phyloP scores from a whole-genome alignment of 1,284 basidiomycete genomes.

The Ceratobasidium papillatum region DNA sequence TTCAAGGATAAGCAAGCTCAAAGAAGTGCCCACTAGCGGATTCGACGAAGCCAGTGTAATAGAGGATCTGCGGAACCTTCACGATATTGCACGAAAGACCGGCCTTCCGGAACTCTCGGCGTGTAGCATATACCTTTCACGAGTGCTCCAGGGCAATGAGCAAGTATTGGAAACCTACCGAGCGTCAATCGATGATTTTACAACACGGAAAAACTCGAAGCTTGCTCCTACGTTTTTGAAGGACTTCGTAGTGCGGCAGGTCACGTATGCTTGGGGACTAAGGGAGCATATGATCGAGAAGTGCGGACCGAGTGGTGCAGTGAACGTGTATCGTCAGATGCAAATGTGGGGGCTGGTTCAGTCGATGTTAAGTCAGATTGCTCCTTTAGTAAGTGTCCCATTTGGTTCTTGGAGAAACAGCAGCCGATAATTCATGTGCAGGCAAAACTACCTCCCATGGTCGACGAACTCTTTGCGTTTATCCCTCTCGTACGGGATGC shows the following conservation, averaged over 20 bases:
- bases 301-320: slow-evolving; percentile 60
- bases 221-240: slow-evolving; percentile 81
- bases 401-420: slow-evolving; percentile 4
- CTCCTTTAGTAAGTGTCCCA: slow-evolving; percentile 58
- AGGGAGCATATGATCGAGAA: slow-evolving; percentile 66
- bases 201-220: slow-evolving; percentile 80
- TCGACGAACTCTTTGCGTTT: slow-evolving; percentile 59
- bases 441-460: slow-evolving; percentile 40
- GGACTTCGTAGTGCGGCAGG: slow-evolving; percentile 78
- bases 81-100: slow-evolving; percentile 75
- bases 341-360: slow-evolving; percentile 82
- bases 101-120: slow-evolving; percentile 70
- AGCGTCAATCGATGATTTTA: slow-evolving; percentile 78
- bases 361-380: slow-evolving; percentile 67
- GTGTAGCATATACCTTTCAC: slow-evolving; percentile 77
- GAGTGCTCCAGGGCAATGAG: slow-evolving; percentile 56
- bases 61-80: slow-evolving; percentile 71
- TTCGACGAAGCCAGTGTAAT: slow-evolving; percentile 59
- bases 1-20: slow-evolving; percentile 77
- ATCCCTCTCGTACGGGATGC: slow-evolving; percentile 62
- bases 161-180: slow-evolving; percentile 68
- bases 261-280: slow-evolving; percentile 72
- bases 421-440: neutral
- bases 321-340: slow-evolving; percentile 77
- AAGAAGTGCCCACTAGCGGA: slow-evolving; percentile 65